These are phyloP conservation scores for Blastobotrys indianensis DNA, from an alignment of 1,139 yeast species.

Conservation along the genomic window DNA sequence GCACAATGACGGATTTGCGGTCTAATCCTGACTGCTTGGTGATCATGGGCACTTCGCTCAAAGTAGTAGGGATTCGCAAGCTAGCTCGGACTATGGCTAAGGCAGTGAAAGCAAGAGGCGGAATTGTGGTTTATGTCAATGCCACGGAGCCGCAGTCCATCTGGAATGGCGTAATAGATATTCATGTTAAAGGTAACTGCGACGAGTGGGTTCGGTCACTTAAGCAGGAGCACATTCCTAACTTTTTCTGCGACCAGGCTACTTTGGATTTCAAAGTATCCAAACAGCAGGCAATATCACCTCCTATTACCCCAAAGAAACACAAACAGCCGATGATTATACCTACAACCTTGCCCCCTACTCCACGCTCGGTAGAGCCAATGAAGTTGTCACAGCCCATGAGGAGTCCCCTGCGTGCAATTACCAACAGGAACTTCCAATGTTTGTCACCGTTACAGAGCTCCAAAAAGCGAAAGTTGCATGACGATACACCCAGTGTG, in stretches of 20 bases:
- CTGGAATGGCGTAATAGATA: slow-evolving; percentile 61
- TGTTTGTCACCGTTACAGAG: background rate
- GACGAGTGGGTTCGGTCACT: slow-evolving; percentile 67
- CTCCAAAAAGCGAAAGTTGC: background rate
- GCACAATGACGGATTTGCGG: slow-evolving; percentile 50
- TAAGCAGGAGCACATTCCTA: slow-evolving; percentile 45
- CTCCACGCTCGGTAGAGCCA: background rate
- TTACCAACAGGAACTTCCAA: background rate
- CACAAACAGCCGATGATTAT: background rate
- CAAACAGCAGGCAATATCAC: slow-evolving; percentile 8
- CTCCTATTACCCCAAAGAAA: slow-evolving; percentile 13
- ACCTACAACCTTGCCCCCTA: too few species aligned
- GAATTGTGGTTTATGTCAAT: slow-evolving; percentile 60
- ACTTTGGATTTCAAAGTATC: slow-evolving; percentile 30
- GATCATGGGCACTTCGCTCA: slow-evolving; percentile 71
- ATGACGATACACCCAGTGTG: too few species aligned
- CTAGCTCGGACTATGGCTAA: slow-evolving; percentile 56
- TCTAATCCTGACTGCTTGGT: slow-evolving; percentile 57
- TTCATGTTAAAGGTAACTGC: slow-evolving; percentile 72
- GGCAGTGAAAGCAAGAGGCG: slow-evolving; percentile 52
- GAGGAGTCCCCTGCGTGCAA: too few species aligned
- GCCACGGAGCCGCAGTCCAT: slow-evolving; percentile 36
- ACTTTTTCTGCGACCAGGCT: slow-evolving; percentile 51
- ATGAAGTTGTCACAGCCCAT: background rate
- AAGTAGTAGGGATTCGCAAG: slow-evolving; percentile 66